phyloP scores from a whole-genome alignment of 2,329 filamentous ascomycete genomes.

The Neonectria sp. region DNA sequence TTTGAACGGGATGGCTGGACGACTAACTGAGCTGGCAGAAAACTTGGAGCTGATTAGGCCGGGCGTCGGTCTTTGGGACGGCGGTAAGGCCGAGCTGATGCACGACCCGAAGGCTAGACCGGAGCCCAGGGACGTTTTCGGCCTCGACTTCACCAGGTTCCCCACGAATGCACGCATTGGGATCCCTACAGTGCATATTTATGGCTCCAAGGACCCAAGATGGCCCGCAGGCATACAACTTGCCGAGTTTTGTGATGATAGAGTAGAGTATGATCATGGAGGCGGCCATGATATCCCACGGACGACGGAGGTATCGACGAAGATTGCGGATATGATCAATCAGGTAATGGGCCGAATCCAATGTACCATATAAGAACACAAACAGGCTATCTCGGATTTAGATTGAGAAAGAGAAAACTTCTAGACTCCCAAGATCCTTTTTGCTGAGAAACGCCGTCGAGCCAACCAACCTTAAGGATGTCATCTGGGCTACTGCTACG shows the following conservation, averaged over 20 bases:
- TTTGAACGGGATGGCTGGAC: slow-evolving; percentile 10
- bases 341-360: slow-evolving; percentile 13
- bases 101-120: slow-evolving; percentile 9
- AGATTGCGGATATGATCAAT: slow-evolving; percentile 12
- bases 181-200: slow-evolving; percentile 17
- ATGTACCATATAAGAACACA: not conserved
- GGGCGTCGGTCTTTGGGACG: slow-evolving; percentile 19
- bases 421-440: not conserved
- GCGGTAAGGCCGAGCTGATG: not conserved
- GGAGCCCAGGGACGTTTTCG: slow-evolving; percentile 14
- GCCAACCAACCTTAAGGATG: slow-evolving; percentile 7
- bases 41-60: slow-evolving; percentile 17
- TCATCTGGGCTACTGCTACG: slow-evolving; percentile 3
- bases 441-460: slow-evolving; percentile 7
- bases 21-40: slow-evolving; percentile 11
- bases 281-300: slow-evolving; percentile 20
- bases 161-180: slow-evolving; percentile 10
- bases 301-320: not conserved
- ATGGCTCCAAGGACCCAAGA: slow-evolving; percentile 19
- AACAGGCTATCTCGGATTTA: not conserved
- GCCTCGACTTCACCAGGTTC: slow-evolving; percentile 17
- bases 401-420: not conserved
- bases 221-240: slow-evolving; percentile 20
- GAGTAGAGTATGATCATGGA: slow-evolving; percentile 17
- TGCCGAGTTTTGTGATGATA: slow-evolving; percentile 13